Base-by-base conservation (phyloP, 2,329 filamentous ascomycete genomes). In the Thermochaetoides dissita region DNA sequence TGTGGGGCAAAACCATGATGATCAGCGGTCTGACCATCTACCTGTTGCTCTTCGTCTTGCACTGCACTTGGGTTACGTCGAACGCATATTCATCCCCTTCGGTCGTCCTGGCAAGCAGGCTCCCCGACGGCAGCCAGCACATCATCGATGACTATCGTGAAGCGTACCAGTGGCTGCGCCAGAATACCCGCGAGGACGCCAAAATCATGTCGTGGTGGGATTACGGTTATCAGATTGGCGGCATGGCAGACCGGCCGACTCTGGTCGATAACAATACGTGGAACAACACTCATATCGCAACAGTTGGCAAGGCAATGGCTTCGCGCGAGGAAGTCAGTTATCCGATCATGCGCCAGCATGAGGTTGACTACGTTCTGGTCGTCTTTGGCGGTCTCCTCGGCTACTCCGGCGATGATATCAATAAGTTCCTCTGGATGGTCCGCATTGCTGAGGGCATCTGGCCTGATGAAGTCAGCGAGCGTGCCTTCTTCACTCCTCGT, bases 201-300 rank as follows among this genome's bases (percentile, higher is more conserved):
- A 98, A 96, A 74, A 83, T 98, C 59, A 96, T 96, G 89, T 91
- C 88, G 1, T 98, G 91, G 91, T 98, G 91, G 91, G 91, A 98
- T 61, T 98, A 98, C 57, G 91, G 91, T 51, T 98, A 98, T 68
- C 91, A 98, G 67, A 98, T 98, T 63, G 91, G 91, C 67, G 91
- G 91, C 52, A 98, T 98, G 91, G 91, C 91, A 39, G 91, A 98
- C 62, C 78, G 91, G 42, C 91, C 91, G 31, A 98, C 91, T 1
- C 72, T 98, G 31, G 91, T 98, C 31, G 91, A 98, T 70, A 98
- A 98, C 72, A 98, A 98, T 68, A 98, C 91, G 2, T 98, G 91
- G 91, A 98, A 98, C 72, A 98, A 98, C 69, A 98, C 91, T 7
- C 91, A 98, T 62, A 98, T 98, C 64, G 91, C 91, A 41, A 98